A percentile compares a stretch with the other conserved stretches of the same genome.
These are phyloP conservation scores for Lasiodiplodia sp. DNA, from an alignment of 2,329 filamentous ascomycete species.

Conservation along the genomic window DNA sequence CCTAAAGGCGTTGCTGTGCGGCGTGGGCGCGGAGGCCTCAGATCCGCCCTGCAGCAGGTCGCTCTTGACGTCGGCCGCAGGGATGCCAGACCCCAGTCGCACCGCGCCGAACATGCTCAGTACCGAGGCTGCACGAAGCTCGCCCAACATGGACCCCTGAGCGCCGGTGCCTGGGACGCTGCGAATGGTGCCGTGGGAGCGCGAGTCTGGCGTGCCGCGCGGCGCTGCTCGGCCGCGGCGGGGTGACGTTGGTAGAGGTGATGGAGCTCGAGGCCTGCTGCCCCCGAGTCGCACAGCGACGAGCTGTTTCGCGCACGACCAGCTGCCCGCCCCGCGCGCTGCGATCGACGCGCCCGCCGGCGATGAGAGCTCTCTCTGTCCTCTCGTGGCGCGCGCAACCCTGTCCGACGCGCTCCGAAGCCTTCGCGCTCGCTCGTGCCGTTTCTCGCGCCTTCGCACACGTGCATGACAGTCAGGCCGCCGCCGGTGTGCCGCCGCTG, in stretches of 20 bases:
- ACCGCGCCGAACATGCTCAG: conserved; percentile 25
- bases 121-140: conserved; percentile 24
- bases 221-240: conserved; percentile 15
- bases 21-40: conserved; percentile 16
- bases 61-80: conserved; percentile 26
- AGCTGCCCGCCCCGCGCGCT: conserved; percentile 17
- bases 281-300: conserved; percentile 13
- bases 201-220: conserved; percentile 3
- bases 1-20: conserved; percentile 21
- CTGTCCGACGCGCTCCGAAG: conserved; percentile 19
- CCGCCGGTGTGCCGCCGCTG: conserved; percentile 22
- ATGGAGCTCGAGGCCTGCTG: conserved; percentile 18
- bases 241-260: conserved; percentile 24
- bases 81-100: conserved; percentile 2
- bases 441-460: conserved; percentile 10
- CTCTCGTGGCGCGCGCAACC: conserved; percentile 24
- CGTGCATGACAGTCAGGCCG: conserved; percentile 22
- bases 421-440: conserved; percentile 22
- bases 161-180: neutral
- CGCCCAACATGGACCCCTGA: conserved; percentile 10
- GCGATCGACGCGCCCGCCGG: conserved; percentile 16
- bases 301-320: conserved; percentile 23
- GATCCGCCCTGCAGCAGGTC: conserved; percentile 16
- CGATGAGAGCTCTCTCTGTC: neutral
- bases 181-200: conserved; percentile 1